Evolutionary conservation across 2,329 filamentous ascomycete genomes (phyloP).

Genomic region (Camillea tinctor): DNA sequence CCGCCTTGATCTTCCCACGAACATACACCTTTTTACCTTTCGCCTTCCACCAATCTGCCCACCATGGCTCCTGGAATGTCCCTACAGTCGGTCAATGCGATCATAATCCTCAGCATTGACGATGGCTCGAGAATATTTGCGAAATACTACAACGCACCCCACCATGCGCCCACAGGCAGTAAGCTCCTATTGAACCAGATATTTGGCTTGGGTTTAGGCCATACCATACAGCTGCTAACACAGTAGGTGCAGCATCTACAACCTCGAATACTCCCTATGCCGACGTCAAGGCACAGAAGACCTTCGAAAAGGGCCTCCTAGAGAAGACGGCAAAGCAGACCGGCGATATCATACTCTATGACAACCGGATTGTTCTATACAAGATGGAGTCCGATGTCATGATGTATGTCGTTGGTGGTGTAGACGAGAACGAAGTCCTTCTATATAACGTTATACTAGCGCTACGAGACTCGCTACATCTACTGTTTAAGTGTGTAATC

Average conservation of each 20-base stretch:
- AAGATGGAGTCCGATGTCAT: slow-evolving; percentile 98
- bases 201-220: background rate
- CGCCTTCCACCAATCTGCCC: slow-evolving; percentile 5
- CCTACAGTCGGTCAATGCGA: slow-evolving; percentile 73
- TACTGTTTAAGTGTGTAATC: slow-evolving; percentile 78
- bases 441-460: slow-evolving; percentile 92
- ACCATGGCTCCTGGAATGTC: slow-evolving; percentile 73
- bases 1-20: background rate
- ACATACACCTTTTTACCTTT: background rate
- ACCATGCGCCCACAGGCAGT: slow-evolving; percentile 36
- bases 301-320: slow-evolving; percentile 92
- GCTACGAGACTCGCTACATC: slow-evolving; percentile 84
- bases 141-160: slow-evolving; percentile 64
- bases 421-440: slow-evolving; percentile 95
- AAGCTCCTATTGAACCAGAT: slow-evolving; percentile 10
- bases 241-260: slow-evolving; percentile 40
- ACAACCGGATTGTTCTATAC: slow-evolving; percentile 94
- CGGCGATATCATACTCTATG: slow-evolving; percentile 94
- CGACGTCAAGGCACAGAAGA: slow-evolving; percentile 88
- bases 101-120: slow-evolving; percentile 78
- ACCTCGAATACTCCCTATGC: slow-evolving; percentile 73
- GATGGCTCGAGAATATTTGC: slow-evolving; percentile 89
- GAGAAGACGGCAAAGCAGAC: slow-evolving; percentile 96
- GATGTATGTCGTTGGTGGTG: slow-evolving; percentile 85
- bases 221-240: slow-evolving; percentile 16